Evolutionary conservation across 257 asterid genomes (phyloP).

Genomic region (Verbascum thapsus): DNA sequence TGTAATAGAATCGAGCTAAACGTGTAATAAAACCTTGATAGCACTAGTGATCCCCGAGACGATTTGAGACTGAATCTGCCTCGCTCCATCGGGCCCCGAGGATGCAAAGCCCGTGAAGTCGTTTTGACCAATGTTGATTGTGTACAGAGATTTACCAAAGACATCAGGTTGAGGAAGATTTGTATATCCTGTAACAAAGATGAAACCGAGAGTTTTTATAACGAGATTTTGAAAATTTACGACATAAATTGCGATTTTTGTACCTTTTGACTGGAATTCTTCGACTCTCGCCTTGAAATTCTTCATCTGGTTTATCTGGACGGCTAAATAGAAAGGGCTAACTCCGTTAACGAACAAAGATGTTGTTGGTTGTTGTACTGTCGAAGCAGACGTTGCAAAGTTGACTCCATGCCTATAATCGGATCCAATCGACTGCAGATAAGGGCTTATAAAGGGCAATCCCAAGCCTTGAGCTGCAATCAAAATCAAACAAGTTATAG

Average conservation of each 20-base stretch:
- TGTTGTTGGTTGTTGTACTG: constrained; percentile 48
- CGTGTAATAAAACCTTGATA: constrained; percentile 43
- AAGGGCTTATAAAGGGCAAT: constrained; percentile 65
- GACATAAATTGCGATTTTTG: too few species aligned
- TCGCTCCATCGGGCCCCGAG: constrained; percentile 45
- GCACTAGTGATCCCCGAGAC: constrained; percentile 48
- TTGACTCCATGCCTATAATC: constrained; percentile 59
- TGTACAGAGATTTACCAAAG: constrained; percentile 54
- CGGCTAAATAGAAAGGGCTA: constrained; percentile 60
- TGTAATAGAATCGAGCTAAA: too few species aligned
- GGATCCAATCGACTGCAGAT: constrained; percentile 60
- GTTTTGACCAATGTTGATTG: constrained; percentile 69
- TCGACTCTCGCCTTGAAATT: constrained; percentile 52
- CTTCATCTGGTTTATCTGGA: constrained; percentile 66
- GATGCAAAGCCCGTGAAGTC: constrained; percentile 52
- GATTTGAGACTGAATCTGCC: constrained; percentile 42
- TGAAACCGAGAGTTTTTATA: too few species aligned
- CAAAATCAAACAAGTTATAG: too few species aligned
- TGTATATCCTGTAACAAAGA: constrained; percentile 32
- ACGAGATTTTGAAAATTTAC: too few species aligned
- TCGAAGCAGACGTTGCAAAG: constrained; percentile 67
- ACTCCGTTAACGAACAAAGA: constrained; percentile 58
- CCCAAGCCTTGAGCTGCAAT: constrained; percentile 68
- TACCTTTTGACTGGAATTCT: constrained; percentile 38
- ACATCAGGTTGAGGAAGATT: constrained; percentile 52